Evolutionary conservation across 176 grass and related monocot species (phyloP).

Genomic region (Eremochloa ophiuroides): DNA sequence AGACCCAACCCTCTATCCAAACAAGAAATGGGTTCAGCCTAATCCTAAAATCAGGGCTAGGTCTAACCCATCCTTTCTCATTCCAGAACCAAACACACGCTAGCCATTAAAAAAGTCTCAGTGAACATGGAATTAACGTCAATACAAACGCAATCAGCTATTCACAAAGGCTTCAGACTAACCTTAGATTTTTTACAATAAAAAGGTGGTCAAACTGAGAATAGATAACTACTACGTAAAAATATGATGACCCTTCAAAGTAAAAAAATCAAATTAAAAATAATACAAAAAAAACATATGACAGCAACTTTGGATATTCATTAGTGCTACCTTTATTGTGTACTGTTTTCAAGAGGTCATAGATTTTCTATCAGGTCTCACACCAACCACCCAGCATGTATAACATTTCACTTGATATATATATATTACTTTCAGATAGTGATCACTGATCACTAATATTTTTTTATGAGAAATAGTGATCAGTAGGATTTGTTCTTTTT

Average conservation of each 20-base stretch:
- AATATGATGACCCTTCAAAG: too few species aligned
- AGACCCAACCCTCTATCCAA: too few species aligned
- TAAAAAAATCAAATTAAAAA: too few species aligned
- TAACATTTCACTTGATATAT: constrained; percentile 37
- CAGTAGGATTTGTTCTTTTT: background rate
- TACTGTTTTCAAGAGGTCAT: constrained; percentile 31
- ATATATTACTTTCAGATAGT: background rate
- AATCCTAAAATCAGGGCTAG: too few species aligned
- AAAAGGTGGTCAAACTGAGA: constrained; percentile 29
- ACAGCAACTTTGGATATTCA: constrained; percentile 18
- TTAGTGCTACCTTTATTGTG: constrained; percentile 15
- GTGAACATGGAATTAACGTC: background rate
- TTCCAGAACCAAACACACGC: too few species aligned
- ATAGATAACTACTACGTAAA: background rate
- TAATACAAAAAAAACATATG: too few species aligned
- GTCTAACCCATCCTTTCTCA: too few species aligned
- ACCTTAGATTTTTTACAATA: background rate
- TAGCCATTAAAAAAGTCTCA: too few species aligned
- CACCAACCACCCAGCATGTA: constrained; percentile 35
- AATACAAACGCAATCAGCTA: background rate
- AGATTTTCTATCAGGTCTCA: constrained; percentile 19
- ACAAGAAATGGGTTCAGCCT: too few species aligned
- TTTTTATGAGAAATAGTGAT: background rate
- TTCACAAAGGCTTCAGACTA: constrained; percentile 12
- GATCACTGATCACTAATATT: background rate